phyloP scores from a whole-genome alignment of 164 flowering plant species.

The Vitis cinerea region DNA sequence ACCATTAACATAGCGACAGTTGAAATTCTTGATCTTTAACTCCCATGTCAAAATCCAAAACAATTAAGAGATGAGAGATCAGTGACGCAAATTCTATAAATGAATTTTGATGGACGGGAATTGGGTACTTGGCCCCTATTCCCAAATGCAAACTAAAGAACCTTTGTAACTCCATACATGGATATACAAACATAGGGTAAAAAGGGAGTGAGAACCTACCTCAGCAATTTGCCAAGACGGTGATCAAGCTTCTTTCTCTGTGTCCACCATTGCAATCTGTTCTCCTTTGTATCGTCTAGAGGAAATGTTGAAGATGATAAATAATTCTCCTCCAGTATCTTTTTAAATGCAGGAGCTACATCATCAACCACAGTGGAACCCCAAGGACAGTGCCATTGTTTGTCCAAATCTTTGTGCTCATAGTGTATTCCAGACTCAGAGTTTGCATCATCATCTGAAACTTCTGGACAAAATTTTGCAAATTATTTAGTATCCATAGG shows the following conservation, averaged over 20 bases:
- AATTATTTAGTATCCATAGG: constrained; percentile 1
- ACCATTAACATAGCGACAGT: background rate
- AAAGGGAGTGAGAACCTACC: constrained; percentile 34
- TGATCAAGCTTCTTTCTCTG: constrained; percentile 70
- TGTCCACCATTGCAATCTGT: constrained; percentile 74
- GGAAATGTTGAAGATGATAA: constrained; percentile 48
- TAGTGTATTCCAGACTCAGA: constrained; percentile 17
- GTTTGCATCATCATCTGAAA: constrained; percentile 37
- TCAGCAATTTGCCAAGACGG: constrained; percentile 58
- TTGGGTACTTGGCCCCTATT: background rate
- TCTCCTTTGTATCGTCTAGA: constrained; percentile 44
- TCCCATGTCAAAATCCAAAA: background rate
- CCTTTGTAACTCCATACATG: background rate
- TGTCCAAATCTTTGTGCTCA: constrained; percentile 18
- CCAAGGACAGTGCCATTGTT: constrained; percentile 92
- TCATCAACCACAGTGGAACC: constrained; percentile 65
- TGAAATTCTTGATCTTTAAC: background rate
- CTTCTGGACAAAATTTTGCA: constrained; percentile 22
- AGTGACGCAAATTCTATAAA: background rate
- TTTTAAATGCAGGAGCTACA: constrained; percentile 66
- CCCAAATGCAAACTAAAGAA: background rate
- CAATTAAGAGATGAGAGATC: background rate
- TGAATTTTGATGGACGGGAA: background rate
- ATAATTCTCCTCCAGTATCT: constrained; percentile 69
- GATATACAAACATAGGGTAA: background rate